These are phyloP conservation scores for Talinum fruticosum DNA, from an alignment of 148 eudicot species.

Conservation along the genomic window DNA sequence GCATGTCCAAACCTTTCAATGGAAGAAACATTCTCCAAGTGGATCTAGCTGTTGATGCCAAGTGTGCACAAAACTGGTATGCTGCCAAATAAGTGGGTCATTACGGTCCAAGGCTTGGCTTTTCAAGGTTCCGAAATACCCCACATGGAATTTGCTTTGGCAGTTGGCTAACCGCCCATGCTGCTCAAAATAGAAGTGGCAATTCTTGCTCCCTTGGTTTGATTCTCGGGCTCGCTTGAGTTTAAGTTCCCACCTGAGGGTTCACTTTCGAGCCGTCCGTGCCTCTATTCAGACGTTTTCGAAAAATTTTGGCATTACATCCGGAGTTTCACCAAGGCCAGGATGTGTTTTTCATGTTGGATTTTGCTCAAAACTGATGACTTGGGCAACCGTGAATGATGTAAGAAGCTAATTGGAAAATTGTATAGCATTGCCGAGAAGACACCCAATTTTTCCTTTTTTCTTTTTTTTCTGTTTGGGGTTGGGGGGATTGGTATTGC, in stretches of 20 bases:
- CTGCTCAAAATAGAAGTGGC: not conserved
- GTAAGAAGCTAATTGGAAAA: not conserved
- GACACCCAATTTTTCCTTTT: not conserved
- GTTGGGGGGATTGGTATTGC: not conserved
- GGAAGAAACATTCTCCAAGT: slow-evolving; percentile 77
- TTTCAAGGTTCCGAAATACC: not conserved
- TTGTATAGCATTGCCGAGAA: not conserved
- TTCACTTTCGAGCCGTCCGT: not conserved
- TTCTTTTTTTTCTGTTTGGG: not conserved
- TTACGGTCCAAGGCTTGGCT: not conserved
- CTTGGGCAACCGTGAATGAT: not conserved
- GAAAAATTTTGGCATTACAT: not conserved
- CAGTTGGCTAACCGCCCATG: not conserved
- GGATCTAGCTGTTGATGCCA: slow-evolving; percentile 80
- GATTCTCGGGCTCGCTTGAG: slow-evolving; percentile 19
- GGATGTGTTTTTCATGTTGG: too few species aligned
- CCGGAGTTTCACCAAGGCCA: not conserved
- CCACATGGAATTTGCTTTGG: not conserved
- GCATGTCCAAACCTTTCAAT: slow-evolving; percentile 88
- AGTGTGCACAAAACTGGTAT: slow-evolving; percentile 85
- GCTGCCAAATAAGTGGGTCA: slow-evolving; percentile 47
- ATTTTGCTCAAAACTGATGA: not conserved
- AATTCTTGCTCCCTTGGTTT: not conserved
- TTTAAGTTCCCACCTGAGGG: not conserved
- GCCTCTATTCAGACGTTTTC: not conserved